Percentiles rank a stretch among this genome's conserved stretches.
Evolutionary conservation across 306 rosid genomes (phyloP).

Genomic region (Inga laurina): DNA sequence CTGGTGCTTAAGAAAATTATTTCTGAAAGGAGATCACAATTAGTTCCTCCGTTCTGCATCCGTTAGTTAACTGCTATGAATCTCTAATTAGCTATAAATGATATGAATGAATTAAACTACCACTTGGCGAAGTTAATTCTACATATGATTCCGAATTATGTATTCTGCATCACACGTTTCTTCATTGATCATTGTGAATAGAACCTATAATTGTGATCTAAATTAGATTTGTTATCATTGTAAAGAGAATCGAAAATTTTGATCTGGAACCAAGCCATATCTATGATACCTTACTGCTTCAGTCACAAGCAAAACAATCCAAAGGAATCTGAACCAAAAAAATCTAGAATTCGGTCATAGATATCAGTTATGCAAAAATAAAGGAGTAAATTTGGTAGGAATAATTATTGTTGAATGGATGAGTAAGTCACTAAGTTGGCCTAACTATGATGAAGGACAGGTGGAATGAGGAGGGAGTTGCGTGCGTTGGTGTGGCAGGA

Average conservation of each 20-base stretch:
- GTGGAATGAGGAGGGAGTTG: neutral
- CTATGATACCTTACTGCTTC: neutral
- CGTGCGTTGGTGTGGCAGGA: neutral
- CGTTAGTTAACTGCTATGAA: neutral
- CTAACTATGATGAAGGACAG: neutral
- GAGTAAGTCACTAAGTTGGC: too few species aligned
- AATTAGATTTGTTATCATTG: neutral
- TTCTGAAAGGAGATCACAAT: neutral
- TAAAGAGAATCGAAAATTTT: neutral
- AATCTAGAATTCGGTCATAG: neutral
- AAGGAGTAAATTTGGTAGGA: neutral
- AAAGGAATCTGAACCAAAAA: neutral
- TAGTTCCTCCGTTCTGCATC: neutral
- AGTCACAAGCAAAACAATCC: neutral
- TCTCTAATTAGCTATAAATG: neutral
- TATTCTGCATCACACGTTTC: neutral
- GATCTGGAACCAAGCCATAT: neutral
- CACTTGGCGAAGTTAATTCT: neutral
- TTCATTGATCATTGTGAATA: neutral
- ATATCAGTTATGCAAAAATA: neutral
- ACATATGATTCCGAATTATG: neutral
- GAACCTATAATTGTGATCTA: neutral
- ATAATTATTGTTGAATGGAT: neutral
- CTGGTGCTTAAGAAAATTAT: slow-evolving; percentile 6
- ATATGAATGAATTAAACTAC: neutral